Base-by-base conservation (phyloP, 306 rosid genomes). In the Cucurbita ficifolia region DNA sequence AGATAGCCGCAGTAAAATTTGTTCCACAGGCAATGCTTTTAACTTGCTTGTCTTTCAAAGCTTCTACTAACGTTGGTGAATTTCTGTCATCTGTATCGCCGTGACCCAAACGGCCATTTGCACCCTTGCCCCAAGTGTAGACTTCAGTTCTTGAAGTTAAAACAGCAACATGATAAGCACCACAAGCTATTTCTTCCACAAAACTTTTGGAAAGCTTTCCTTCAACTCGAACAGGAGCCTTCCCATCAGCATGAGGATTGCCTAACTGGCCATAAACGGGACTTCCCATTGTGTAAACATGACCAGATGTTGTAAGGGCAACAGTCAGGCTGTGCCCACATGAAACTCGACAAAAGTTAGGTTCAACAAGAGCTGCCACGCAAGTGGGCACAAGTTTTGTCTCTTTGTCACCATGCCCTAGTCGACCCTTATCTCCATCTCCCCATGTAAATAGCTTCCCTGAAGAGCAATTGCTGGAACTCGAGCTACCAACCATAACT, bases 361-460 rank as follows among this genome's bases (percentile, higher is more conserved):
- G 96, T 19, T 91, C 96, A 76, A 91, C 90, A 71, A 94, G 97
- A 77, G 97, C 90, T 46, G 92, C 96, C 82, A 90, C 98, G 58
- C 97, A 88, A 77, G 99, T 94, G 61, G 99, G 99, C 81, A 94
- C 99, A 75, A 94, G 96, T 82, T 89, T 94, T 76, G 90, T 81
- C 83, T 89, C 99, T 88, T 89, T 94, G 84, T 89, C 96, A 76
- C 97, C 99, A 75, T 91, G 99, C 81, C 99, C 99, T 81, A 94
- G 92, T 63, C 97, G 88, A 76, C 99, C 92, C 82, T 94, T 94
- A 84, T 94, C 99, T 42, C 99, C 99, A 85, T 94, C 99, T 55
- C 99, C 99, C 99, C 99, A 94, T 68, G 99, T 94, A 80, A 94
- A 94, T 70, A 94, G 86, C 86, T 94, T 89, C 72, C 96, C 98